Base-by-base conservation (phyloP, 73 alveolate genomes). In the Paramecium sexaurelia region DNA sequence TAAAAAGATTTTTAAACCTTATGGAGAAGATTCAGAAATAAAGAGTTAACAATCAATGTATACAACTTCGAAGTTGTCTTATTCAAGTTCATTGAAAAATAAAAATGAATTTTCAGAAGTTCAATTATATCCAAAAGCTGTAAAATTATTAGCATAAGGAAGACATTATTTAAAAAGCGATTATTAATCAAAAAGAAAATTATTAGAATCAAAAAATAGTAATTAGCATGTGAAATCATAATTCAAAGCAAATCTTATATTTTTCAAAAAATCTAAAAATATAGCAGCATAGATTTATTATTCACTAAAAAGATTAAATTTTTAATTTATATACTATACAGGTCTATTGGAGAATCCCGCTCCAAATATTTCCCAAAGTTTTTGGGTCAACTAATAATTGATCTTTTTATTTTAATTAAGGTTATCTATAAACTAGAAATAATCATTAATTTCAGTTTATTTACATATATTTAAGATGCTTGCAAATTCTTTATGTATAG, bases 51-150 rank as follows among this genome's bases (percentile, higher is more conserved):
- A 61, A 61, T 2, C 9, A 2, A 61, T 61, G 83, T 61, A 26
- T 37, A 71, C 86, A 35, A 32, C 86, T 35, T 13, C 35, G 11
- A 78, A 78, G 55, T 43, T 78, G 32, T 78, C 90, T 11, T 78
- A 78, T 26, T 78, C 90, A 13, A 39, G 55, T 45, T 78, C 90
- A n/a, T 29, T 78, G 29, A 22, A 43, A 22, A 29, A 78, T 78
- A 78, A 41, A 4, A 40, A 78, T 41, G 41, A 78, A 22, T 41
- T 19, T 78, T 75, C 90, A 20, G 90, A 78, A 19, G 43, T 29
- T 41, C 90, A 78, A 78, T 78, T 78, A 43, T 73, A 78, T 78
- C 61, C 43, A 40, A 78, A 45, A 24, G 90, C 55, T 26, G 75
- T 43, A 11, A 78, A 78, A 78, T 78, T 78, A 9, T 10, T 43